Evolutionary conservation across 371 early-diverging fungal genomes (phyloP).

Genomic region (Mucor ambiguus): DNA sequence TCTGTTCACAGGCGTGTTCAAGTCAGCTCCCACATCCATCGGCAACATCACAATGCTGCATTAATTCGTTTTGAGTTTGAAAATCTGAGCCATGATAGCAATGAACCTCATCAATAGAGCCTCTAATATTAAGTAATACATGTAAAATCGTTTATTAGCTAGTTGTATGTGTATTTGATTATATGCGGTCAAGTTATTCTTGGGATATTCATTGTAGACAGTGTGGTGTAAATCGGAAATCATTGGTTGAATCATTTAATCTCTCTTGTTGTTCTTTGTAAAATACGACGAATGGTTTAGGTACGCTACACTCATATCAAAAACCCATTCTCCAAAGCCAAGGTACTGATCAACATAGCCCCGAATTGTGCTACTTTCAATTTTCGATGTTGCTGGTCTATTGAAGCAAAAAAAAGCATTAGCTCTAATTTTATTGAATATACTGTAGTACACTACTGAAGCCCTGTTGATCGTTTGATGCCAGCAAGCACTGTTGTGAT

Average conservation of each 20-base stretch:
- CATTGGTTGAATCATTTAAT: neutral
- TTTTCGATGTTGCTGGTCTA: conserved; percentile 59
- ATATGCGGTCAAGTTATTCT: neutral
- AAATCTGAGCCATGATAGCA: neutral
- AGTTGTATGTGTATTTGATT: neutral
- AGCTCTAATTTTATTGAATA: neutral
- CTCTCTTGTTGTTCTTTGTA: conserved; percentile 46
- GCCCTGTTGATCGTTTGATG: conserved; percentile 70
- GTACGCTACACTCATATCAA: conserved; percentile 62
- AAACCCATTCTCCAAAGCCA: conserved; percentile 66
- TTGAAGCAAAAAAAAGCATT: neutral
- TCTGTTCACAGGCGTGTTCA: neutral
- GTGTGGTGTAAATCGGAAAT: neutral
- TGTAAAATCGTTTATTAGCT: neutral
- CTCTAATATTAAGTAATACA: neutral
- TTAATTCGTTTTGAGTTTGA: conserved; percentile 1
- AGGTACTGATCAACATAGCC: conserved; percentile 63
- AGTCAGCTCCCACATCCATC: neutral
- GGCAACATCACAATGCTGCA: neutral
- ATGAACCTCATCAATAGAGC: neutral
- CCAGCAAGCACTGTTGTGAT: conserved; percentile 79
- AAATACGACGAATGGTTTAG: conserved; percentile 64
- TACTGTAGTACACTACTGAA: conserved; percentile 41
- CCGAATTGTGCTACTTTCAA: conserved; percentile 57
- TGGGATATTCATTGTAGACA: neutral